Conservation (phyloP, 23 red algal species). For the Gracilariopsis chorda region DNA sequence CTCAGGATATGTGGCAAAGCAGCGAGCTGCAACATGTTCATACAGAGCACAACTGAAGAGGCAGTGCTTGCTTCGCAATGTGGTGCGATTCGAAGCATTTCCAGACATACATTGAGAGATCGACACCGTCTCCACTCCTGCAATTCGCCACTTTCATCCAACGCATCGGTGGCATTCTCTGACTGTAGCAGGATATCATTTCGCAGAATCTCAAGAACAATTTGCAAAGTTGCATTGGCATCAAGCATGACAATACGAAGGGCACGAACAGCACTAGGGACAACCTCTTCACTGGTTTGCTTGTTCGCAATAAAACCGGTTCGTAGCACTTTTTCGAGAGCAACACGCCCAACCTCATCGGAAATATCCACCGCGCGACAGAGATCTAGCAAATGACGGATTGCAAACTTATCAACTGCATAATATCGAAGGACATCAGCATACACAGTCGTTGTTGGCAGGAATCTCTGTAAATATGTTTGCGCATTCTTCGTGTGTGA, state of each 20-base stretch:
- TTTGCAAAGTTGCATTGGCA: conserved; percentile 20
- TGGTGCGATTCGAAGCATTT: conserved; percentile 21
- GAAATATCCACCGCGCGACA: conserved; percentile 46
- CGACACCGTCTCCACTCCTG: conserved; percentile 21
- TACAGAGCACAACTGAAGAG: conserved; percentile 13
- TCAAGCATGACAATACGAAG: conserved; percentile 26
- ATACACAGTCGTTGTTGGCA: conserved; percentile 31
- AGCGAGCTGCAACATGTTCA: conserved; percentile 27
- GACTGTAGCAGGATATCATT: conserved; percentile 21
- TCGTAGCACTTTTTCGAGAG: conserved; percentile 37
- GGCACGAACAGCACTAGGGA: conserved; percentile 38
- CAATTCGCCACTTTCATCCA: neutral
- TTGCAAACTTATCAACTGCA: conserved; percentile 38
- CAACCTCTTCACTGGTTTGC: conserved; percentile 26
- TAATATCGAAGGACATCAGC: conserved; percentile 59
- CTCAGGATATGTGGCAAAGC: conserved; percentile 44
- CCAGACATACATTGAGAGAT: conserved; percentile 31
- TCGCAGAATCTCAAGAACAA: conserved; percentile 55
- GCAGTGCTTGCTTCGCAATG: conserved; percentile 14
- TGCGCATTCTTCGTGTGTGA: conserved; percentile 1
- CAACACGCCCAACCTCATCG: conserved; percentile 72
- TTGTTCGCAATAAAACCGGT: conserved; percentile 25
- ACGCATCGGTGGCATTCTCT: neutral
- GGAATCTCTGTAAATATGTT: conserved; percentile 2
- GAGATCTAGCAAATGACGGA: conserved; percentile 50